These are phyloP conservation scores for Diplogelasinospora grovesii DNA, from an alignment of 495 filamentous ascomycete genomes.

Conservation along the genomic window DNA sequence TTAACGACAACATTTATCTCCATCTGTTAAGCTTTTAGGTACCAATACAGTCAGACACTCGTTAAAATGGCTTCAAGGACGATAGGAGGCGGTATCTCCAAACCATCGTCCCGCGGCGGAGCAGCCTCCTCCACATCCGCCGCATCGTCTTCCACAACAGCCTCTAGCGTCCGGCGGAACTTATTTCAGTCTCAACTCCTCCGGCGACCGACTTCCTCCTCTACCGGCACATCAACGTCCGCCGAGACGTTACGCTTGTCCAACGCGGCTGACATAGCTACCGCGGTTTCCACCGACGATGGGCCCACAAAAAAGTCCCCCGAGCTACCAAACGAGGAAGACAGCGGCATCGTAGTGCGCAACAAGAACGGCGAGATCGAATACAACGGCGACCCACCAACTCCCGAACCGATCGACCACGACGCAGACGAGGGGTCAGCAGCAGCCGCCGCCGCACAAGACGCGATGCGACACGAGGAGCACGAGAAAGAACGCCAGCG, in stretches of 20 bases:
- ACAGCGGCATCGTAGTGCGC: conserved; percentile 62
- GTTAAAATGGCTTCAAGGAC: too few species aligned
- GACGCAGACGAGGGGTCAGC: conserved; percentile 46
- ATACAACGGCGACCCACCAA: conserved; percentile 54
- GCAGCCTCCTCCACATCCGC: not conserved
- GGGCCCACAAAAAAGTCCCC: too few species aligned
- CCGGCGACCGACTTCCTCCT: conserved; percentile 49
- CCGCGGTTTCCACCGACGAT: too few species aligned
- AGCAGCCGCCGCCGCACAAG: too few species aligned
- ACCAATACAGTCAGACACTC: too few species aligned
- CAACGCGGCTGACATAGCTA: not conserved
- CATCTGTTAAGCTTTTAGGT: too few species aligned
- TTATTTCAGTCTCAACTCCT: conserved; percentile 67
- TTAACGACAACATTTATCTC: too few species aligned
- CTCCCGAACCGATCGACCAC: conserved; percentile 46
- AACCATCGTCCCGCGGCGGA: not conserved
- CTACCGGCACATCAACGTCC: conserved; percentile 26
- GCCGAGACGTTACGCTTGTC: conserved; percentile 24
- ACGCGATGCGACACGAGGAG: conserved; percentile 41
- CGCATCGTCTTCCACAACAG: conserved; percentile 5
- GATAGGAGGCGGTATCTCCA: conserved; percentile 1
- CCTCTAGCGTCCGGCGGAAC: conserved; percentile 54
- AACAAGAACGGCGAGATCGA: conserved; percentile 71
- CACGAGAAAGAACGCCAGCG: conserved; percentile 41
- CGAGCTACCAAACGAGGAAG: too few species aligned